Base-by-base conservation (phyloP, 768 basidiomycete genomes). In the Serendipita sp. region DNA sequence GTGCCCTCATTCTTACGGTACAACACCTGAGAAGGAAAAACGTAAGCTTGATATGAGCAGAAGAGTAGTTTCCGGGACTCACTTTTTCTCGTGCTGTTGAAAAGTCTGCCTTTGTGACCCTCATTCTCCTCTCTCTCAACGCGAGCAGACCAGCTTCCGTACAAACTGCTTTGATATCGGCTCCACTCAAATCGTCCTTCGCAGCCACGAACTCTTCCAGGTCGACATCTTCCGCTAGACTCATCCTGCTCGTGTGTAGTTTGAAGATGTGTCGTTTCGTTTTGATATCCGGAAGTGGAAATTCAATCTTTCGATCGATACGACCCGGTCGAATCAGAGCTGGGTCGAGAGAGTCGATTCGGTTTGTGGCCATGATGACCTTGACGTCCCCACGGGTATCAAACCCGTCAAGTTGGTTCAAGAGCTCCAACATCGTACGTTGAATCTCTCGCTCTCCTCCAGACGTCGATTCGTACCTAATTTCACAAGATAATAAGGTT, bases 341-440 rank as follows among this genome's bases (percentile, higher is more conserved):
- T 64, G 96, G 96, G 75, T 99, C 96, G 34, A 99, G 82, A 2
- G 91, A 86, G 73, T 98, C 95, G 70, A 99, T 99, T 76, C 82
- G 86, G 77, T 99, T 99, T 3, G 96, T 99, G 11, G 96, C 96
- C 96, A 98, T 98, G 74, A 99, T 97, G 69, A 99, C 95, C 76
- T 98, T 99, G 66, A 99, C 94, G 72, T 98, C 96, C n/a, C 95
- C 95, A 65, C 94, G 85, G 3, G 93, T 93, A 73, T 99, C 96
- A 74, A 99, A 98, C n/a, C 96, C 96, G 70, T 99, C 96, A 45
- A 99, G 81, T 75, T 99, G 96, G 73, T 99, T 99, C 63, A 99
- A 83, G 58, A 99, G 81, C 74, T 99, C 96, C 76, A 98, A 80
- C 96, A 99, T 97, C 15, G 96, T 99, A 66, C 96, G 84, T 74